These are phyloP conservation scores for Trichoderma atroviride DNA, from an alignment of 2,329 filamentous ascomycete species.

Conservation along the genomic window DNA sequence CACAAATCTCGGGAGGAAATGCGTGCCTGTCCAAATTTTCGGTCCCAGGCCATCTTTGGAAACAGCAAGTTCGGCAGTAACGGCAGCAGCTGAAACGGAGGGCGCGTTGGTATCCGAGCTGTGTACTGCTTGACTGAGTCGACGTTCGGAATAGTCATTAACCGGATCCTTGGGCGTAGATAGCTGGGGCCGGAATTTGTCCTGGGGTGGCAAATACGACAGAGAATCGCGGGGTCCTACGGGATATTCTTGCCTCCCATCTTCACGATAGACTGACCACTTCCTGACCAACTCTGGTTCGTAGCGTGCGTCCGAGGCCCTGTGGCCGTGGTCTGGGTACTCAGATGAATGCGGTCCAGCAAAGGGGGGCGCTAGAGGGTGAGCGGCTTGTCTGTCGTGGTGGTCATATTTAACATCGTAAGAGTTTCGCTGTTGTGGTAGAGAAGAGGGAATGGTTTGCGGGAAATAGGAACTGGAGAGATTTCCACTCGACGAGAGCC, in stretches of 20 bases:
- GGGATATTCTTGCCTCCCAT: constrained; percentile 49
- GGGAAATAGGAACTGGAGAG: constrained; percentile 53
- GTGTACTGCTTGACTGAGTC: constrained; percentile 30
- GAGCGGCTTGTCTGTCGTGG: constrained; percentile 43
- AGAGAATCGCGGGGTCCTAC: constrained; percentile 45
- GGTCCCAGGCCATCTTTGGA: constrained; percentile 65
- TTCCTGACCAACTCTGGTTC: constrained; percentile 43
- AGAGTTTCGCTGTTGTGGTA: constrained; percentile 49
- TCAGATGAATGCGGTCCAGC: constrained; percentile 51
- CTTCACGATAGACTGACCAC: constrained; percentile 47
- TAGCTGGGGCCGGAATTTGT: constrained; percentile 43
- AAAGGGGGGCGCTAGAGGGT: constrained; percentile 39
- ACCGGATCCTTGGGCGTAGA: constrained; percentile 42
- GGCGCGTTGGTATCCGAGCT: constrained; percentile 34
- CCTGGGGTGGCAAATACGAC: constrained; percentile 39
- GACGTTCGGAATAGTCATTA: constrained; percentile 36
- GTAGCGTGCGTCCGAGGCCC: constrained; percentile 40
- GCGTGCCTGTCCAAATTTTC: constrained; percentile 70
- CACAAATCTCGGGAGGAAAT: constrained; percentile 68
- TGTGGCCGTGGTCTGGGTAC: constrained; percentile 43
- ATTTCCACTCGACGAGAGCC: constrained; percentile 43
- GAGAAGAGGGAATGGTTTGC: constrained; percentile 39
- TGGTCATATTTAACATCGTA: constrained; percentile 51
- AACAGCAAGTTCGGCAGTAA: constrained; percentile 47
- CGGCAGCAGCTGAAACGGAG: constrained; percentile 36